Evolutionary conservation across 495 filamentous ascomycete species (phyloP).

Genomic region (Hypoxylon trugodes): DNA sequence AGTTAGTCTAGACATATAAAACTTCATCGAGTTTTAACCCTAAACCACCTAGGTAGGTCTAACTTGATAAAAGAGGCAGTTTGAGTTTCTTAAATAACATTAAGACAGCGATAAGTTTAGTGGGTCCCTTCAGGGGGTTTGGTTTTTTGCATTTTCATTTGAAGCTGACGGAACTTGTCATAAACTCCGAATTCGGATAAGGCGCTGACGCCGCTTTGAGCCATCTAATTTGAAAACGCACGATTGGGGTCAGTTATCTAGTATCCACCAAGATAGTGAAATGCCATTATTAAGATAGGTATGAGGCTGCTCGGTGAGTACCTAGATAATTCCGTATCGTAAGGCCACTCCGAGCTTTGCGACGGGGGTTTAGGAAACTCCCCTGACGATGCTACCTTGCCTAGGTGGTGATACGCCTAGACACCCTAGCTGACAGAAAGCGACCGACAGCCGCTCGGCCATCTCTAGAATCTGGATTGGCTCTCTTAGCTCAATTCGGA

Average conservation of each 20-base stretch:
- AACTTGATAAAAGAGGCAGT: neutral
- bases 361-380: conserved; percentile 23
- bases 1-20: neutral
- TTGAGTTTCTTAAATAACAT: too few relatives aligned
- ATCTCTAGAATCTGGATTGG: conserved; percentile 33
- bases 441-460: conserved; percentile 24
- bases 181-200: conserved; percentile 27
- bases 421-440: conserved; percentile 17
- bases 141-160: neutral
- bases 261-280: neutral
- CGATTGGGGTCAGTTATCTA: neutral
- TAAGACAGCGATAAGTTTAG: conserved; percentile 4
- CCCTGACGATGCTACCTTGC: conserved; percentile 15
- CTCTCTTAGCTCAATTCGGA: conserved; percentile 17
- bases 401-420: too few relatives aligned
- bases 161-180: neutral
- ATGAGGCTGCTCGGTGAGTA: conserved; percentile 15
- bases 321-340: conserved; percentile 11
- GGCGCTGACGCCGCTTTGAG: conserved; percentile 23
- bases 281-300: conserved; percentile 2
- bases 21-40: neutral
- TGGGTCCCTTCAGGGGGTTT: neutral
- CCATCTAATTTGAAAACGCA: conserved; percentile 21
- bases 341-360: neutral
- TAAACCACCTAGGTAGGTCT: neutral